A percentile compares a stretch with the other conserved stretches of the same genome.
Conservation (phyloP, 2,329 filamentous ascomycete genomes). For the Calonectria hawksworthii region DNA sequence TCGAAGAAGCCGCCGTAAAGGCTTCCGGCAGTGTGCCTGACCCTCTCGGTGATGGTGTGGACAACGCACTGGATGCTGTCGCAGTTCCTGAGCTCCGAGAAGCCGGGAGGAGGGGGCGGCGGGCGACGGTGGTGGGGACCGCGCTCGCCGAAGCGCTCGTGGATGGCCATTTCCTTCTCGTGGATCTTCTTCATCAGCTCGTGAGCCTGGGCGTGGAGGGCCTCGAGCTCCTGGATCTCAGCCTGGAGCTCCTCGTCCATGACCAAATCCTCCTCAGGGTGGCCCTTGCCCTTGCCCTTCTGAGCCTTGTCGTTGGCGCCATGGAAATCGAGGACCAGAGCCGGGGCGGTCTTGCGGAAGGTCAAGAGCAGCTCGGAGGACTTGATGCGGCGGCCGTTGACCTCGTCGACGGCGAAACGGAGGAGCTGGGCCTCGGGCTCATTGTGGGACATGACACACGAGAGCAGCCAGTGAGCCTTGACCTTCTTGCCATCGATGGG, state of each 20-base stretch:
- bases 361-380: slow-evolving; percentile 57
- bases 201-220: slow-evolving; percentile 56
- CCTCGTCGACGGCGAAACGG: slow-evolving; percentile 57
- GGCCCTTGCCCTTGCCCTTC: background rate
- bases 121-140: slow-evolving; percentile 23
- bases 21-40: slow-evolving; percentile 49
- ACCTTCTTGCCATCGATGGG: slow-evolving; percentile 53
- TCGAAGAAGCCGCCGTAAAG: slow-evolving; percentile 38
- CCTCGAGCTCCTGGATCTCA: slow-evolving; percentile 60
- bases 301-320: slow-evolving; percentile 46
- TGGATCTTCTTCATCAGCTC: slow-evolving; percentile 61
- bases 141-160: slow-evolving; percentile 48
- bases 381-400: slow-evolving; percentile 57
- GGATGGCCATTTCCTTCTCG: slow-evolving; percentile 6
- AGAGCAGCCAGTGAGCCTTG: slow-evolving; percentile 62
- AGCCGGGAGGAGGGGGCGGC: slow-evolving; percentile 38
- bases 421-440: slow-evolving; percentile 59
- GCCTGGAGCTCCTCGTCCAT: slow-evolving; percentile 53
- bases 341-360: slow-evolving; percentile 62
- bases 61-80: slow-evolving; percentile 55
- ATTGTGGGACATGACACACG: slow-evolving; percentile 57
- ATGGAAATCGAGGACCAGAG: slow-evolving; percentile 58
- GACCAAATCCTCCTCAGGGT: slow-evolving; percentile 44
- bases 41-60: slow-evolving; percentile 53
- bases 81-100: slow-evolving; percentile 36